Base-by-base conservation (phyloP, 805 yeast genomes). In the Geotrichum ghanense region DNA sequence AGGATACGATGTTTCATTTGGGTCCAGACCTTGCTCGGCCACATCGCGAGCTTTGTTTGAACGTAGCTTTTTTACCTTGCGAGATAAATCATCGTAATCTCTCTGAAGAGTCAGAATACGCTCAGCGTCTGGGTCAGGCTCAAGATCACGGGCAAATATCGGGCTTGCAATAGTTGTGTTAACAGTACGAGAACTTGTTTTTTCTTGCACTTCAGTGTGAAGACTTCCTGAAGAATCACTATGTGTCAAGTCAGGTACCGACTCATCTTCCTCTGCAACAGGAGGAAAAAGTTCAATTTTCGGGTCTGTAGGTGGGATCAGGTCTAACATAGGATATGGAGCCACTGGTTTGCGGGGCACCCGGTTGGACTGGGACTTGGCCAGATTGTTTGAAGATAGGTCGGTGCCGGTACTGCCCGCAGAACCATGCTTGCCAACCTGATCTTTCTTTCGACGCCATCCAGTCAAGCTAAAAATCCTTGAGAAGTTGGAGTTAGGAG, bases 51-150 rank as follows among this genome's bases (percentile, higher is more conserved):
- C 27, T 17, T 35, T 39, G 14, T 44, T 24, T 20, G 16, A 26
- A 20, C 43, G 42, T 14, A 49, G 22, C 21, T 19, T 20, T n/a
- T 43, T 42, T 3, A 43, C 40, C 25, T 43, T 41, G 41, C 35
- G 20, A 23, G 44, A 37, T 12, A 46, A 34, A 16, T 19, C 31
- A n/a, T 49, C 47, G 34, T 46, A 41, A 12, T 44, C 45, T n/a
- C 42, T 34, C 27, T 46, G 47, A 9, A 46, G 45, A 19, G 24
- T 22, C 14, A 34, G 49, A 19, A 49, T 20, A 10, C 42, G 9
- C 16, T 39, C 25, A 14, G 25, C 5, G 19, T 21, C 25, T 5
- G 42, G 24, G 21, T 39, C 42, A 7, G 37, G 12, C 16, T 31
- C 37, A n/a, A 31, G 37, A 6, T 31, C 37, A 12, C 37, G 37